phyloP scores from a whole-genome alignment of 2,329 filamentous ascomycete genomes.

The Fusarium lyarnte region DNA sequence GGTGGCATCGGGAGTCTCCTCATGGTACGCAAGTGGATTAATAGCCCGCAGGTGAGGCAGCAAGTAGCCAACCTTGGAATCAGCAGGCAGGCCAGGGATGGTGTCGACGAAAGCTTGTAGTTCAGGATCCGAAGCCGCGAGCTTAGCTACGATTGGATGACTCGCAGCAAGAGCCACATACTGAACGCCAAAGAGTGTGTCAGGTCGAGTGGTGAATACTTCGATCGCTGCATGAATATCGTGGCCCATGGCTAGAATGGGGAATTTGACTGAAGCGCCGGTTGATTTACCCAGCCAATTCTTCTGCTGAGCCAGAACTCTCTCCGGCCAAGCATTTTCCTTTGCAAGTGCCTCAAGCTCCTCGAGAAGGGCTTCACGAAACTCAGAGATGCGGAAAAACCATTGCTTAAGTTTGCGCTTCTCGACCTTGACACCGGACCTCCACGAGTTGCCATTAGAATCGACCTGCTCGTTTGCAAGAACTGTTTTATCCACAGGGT shows the following conservation, averaged over 20 bases:
- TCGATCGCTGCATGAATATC: constrained; percentile 63
- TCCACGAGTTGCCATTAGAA: constrained; percentile 84
- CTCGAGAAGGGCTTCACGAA: constrained; percentile 75
- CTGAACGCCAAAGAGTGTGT: constrained; percentile 88
- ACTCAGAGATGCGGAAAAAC: constrained; percentile 87
- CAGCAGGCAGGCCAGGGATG: constrained; percentile 63
- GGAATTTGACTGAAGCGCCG: constrained; percentile 78
- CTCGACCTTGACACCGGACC: constrained; percentile 85
- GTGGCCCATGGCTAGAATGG: constrained; percentile 59
- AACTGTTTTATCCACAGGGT: constrained; percentile 88
- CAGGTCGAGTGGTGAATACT: constrained; percentile 85
- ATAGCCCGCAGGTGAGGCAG: constrained; percentile 69
- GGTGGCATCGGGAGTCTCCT: constrained; percentile 59
- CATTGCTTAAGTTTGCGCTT: constrained; percentile 84
- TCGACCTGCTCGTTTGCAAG: constrained; percentile 96
- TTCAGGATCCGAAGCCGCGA: constrained; percentile 68
- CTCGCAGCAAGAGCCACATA: constrained; percentile 81
- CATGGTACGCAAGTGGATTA: constrained; percentile 71
- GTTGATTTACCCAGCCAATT: constrained; percentile 88
- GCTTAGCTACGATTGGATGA: constrained; percentile 72
- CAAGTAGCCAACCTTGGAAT: constrained; percentile 74
- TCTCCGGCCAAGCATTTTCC: constrained; percentile 79
- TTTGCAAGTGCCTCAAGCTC: constrained; percentile 74
- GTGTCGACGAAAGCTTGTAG: constrained; percentile 75
- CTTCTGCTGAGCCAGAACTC: constrained; percentile 82